These are phyloP conservation scores for Lindgomyces ingoldianus DNA, from an alignment of 495 filamentous ascomycete genomes.

Conservation along the genomic window DNA sequence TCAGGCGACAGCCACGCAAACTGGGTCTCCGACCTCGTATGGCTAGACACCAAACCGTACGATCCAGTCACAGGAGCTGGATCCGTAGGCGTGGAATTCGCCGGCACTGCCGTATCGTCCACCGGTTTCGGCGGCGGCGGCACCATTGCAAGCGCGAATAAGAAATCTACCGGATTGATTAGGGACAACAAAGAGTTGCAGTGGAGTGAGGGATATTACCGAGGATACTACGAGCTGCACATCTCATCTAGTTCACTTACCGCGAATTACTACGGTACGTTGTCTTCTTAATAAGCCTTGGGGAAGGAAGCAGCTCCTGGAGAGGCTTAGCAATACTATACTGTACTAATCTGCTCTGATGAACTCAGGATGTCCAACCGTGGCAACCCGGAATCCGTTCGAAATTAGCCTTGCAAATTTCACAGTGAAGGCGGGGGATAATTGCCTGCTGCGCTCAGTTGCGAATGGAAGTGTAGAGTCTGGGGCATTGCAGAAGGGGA, in stretches of 20 bases:
- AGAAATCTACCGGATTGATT: conserved; percentile 9
- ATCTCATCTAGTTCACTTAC: conserved; percentile 37
- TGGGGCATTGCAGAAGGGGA: conserved; percentile 52
- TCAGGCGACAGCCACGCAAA: conserved; percentile 65
- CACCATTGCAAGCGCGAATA: conserved; percentile 9
- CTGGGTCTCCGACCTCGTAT: conserved; percentile 67
- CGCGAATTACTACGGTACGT: conserved; percentile 51
- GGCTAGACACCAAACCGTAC: conserved; percentile 59
- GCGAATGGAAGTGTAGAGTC: conserved; percentile 51
- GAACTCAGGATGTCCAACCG: conserved; percentile 50
- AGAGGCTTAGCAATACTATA: too few species aligned
- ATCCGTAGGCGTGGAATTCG: conserved; percentile 66
- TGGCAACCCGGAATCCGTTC: conserved; percentile 42
- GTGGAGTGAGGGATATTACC: conserved; percentile 69
- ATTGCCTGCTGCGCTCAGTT: conserved; percentile 51
- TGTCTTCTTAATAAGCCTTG: too few species aligned
- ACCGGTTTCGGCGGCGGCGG: conserved; percentile 34
- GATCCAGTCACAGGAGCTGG: conserved; percentile 58
- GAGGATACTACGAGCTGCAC: conserved; percentile 51
- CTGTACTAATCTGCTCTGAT: too few species aligned
- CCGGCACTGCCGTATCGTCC: conserved; percentile 62
- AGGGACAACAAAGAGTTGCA: conserved; percentile 55
- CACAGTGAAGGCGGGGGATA: conserved; percentile 57
- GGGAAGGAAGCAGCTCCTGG: too few species aligned
- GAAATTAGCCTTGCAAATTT: conserved; percentile 63